Conservation (phyloP, 306 rosid genomes). For the Quercus bicolor region DNA sequence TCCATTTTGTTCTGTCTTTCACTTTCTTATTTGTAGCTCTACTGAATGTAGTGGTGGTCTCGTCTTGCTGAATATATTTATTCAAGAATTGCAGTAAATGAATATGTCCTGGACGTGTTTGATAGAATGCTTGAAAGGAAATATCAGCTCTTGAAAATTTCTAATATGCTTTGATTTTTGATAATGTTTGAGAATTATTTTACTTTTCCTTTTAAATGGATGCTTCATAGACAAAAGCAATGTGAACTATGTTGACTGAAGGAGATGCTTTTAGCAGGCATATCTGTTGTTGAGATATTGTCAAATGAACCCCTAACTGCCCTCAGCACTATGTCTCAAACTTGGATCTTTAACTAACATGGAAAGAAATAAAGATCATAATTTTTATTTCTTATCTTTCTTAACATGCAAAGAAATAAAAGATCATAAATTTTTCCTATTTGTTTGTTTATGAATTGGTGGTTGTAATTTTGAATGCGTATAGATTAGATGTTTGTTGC, state of each 20-base stretch:
- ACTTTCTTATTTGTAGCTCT: no score
- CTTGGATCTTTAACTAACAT: no score
- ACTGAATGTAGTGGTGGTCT: no score
- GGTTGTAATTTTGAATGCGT: no score
- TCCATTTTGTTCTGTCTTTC: no score
- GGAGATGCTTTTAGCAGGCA: background rate
- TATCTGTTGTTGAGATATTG: background rate
- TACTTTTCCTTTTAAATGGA: background rate
- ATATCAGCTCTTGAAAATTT: background rate
- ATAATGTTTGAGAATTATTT: background rate
- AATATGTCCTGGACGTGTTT: constrained; percentile 37
- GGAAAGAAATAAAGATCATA: no score
- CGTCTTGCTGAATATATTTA: background rate
- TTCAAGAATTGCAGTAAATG: background rate
- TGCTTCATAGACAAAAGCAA: background rate
- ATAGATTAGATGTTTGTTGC: no score
- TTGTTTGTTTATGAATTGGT: no score
- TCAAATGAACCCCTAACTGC: background rate
- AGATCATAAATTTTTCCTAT: no score
- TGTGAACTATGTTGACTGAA: background rate
- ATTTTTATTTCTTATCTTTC: no score
- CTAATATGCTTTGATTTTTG: background rate
- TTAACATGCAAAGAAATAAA: no score
- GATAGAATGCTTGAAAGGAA: constrained; percentile 30
- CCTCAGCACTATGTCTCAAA: background rate